phyloP scores from a whole-genome alignment of 176 grass and related monocot species.

The Ananas comosus region DNA sequence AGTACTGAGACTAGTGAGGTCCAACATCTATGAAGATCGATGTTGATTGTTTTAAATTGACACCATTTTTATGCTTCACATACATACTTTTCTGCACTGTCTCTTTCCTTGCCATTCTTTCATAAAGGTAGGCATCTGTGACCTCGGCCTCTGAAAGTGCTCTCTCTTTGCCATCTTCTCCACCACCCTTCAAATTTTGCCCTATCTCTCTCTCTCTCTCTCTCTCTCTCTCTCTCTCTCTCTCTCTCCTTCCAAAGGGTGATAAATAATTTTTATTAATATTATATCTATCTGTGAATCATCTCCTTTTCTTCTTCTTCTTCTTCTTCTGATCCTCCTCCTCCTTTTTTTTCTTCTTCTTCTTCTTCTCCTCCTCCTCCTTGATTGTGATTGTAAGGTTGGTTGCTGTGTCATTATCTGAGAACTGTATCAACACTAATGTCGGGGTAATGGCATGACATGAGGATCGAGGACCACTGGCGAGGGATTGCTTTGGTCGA shows the following conservation, averaged over 20 bases:
- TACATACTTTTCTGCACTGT: not conserved
- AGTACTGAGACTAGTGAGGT: too few species aligned
- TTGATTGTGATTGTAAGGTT: not conserved
- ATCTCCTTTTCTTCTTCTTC: not conserved
- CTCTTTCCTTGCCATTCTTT: slow-evolving; percentile 11
- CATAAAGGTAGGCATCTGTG: slow-evolving; percentile 4
- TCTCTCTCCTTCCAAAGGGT: not conserved
- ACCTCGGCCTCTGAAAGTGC: slow-evolving; percentile 1
- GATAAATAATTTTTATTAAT: not conserved
- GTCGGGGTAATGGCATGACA: slow-evolving; percentile 29
- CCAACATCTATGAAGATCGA: too few species aligned
- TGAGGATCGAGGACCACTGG: slow-evolving; percentile 29
- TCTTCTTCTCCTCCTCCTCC: slow-evolving; percentile 8
- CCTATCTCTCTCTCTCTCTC: slow-evolving; percentile 1
- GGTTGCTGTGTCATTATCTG: slow-evolving; percentile 4
- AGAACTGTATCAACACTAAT: not conserved
- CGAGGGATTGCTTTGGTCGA: slow-evolving; percentile 5
- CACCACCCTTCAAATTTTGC: not conserved
- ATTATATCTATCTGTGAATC: slow-evolving; percentile 2
- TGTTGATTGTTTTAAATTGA: not conserved
- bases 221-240: slow-evolving; percentile 9
- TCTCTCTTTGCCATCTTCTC: slow-evolving; percentile 4
- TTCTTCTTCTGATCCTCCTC: too few species aligned
- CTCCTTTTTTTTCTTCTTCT: too few species aligned
- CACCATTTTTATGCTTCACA: not conserved